Conservation (phyloP, 2,329 filamentous ascomycete species). For the Monosporascus sp. region DNA sequence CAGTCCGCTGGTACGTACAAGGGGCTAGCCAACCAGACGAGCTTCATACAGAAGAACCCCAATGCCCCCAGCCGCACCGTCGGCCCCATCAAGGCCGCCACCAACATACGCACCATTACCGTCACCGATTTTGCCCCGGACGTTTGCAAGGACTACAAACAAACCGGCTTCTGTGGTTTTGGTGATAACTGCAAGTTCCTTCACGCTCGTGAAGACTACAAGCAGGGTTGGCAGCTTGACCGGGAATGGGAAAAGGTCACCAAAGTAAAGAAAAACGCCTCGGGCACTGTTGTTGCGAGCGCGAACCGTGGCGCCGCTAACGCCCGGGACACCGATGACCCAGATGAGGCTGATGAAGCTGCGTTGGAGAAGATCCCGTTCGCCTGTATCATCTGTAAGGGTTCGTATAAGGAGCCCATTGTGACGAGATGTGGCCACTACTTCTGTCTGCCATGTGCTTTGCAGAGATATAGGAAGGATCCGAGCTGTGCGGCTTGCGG, state of each 20-base stretch:
- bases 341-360: slow-evolving; percentile 58
- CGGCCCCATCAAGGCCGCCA: slow-evolving; percentile 81
- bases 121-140: slow-evolving; percentile 88
- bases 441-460: slow-evolving; percentile 86
- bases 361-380: slow-evolving; percentile 83
- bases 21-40: slow-evolving; percentile 65
- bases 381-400: slow-evolving; percentile 80
- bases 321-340: slow-evolving; percentile 36
- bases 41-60: slow-evolving; percentile 76
- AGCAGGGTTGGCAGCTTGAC: slow-evolving; percentile 94
- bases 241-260: slow-evolving; percentile 85
- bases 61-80: slow-evolving; percentile 65
- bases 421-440: slow-evolving; percentile 92
- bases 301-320: slow-evolving; percentile 42
- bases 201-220: slow-evolving; percentile 72
- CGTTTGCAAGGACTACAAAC: slow-evolving; percentile 91
- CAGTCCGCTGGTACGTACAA: slow-evolving; percentile 66
- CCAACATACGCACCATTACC: slow-evolving; percentile 86
- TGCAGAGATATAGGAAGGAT: slow-evolving; percentile 80
- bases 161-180: slow-evolving; percentile 66
- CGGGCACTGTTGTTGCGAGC: slow-evolving; percentile 57
- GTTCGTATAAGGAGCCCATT: slow-evolving; percentile 72
- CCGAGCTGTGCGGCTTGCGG: slow-evolving; percentile 84
- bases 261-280: slow-evolving; percentile 60
- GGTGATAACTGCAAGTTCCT: slow-evolving; percentile 80